phyloP scores from a whole-genome alignment of 202 grass and related monocot species.

The Carex sylvatica region DNA sequence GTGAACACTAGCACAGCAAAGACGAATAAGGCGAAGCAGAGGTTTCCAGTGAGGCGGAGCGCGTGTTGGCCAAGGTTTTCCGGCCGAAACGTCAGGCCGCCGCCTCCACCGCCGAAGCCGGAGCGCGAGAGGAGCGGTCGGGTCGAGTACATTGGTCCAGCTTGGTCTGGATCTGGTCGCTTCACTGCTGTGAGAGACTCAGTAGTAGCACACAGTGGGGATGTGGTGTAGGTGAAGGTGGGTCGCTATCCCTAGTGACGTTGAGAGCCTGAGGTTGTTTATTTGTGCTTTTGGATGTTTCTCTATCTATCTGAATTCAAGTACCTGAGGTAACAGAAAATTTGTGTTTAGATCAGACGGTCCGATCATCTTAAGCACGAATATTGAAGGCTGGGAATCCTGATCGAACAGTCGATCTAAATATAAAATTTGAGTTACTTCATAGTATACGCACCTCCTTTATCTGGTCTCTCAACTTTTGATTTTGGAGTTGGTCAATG shows the following conservation, averaged over 20 bases:
- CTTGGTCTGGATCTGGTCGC: slow-evolving; percentile 38
- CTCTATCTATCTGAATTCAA: not conserved
- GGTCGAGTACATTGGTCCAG: slow-evolving; percentile 16
- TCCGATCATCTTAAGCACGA: too few species aligned
- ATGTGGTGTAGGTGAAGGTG: not conserved
- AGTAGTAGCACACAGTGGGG: not conserved
- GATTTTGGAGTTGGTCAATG: slow-evolving; percentile 1
- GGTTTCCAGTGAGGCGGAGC: slow-evolving; percentile 62
- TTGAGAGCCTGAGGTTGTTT: not conserved
- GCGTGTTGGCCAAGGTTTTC: slow-evolving; percentile 41
- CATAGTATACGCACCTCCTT: not conserved
- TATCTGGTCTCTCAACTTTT: not conserved
- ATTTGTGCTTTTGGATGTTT: not conserved
- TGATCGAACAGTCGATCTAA: too few species aligned
- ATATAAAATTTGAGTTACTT: too few species aligned
- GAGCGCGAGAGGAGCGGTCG: slow-evolving; percentile 40
- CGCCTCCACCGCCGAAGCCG: slow-evolving; percentile 24
- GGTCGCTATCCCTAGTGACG: too few species aligned
- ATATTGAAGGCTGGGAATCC: too few species aligned
- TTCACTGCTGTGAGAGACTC: not conserved
- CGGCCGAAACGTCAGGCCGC: slow-evolving; percentile 32
- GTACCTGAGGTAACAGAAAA: too few species aligned
- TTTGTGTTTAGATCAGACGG: too few species aligned
- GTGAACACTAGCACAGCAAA: slow-evolving; percentile 75
- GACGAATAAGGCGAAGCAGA: slow-evolving; percentile 83